Percentiles rank a stretch among this genome's conserved stretches.
phyloP scores from a whole-genome alignment of 805 yeast genomes.

The Myxozyma monticola region DNA sequence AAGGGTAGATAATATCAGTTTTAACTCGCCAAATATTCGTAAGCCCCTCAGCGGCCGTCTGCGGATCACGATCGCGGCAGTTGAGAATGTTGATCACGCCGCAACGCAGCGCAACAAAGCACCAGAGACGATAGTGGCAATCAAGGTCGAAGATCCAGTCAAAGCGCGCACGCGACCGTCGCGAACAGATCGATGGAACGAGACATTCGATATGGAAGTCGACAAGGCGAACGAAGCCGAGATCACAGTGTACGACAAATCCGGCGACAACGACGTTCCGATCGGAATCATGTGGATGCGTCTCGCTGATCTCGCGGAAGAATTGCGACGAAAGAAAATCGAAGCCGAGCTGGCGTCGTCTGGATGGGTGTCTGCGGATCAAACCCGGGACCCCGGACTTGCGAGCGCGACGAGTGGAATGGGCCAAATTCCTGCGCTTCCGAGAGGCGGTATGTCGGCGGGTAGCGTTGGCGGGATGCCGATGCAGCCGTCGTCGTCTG shows the following conservation, averaged over 20 bases:
- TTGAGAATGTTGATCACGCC: constrained; percentile 89
- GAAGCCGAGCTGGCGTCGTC: constrained; percentile 66
- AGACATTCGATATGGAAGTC: constrained; percentile 74
- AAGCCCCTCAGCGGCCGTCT: constrained; percentile 82
- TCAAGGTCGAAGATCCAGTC: constrained; percentile 87
- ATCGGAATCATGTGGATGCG: constrained; percentile 93
- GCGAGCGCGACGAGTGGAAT: constrained; percentile 1
- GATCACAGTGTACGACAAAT: constrained; percentile 78
- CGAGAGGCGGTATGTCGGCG: neutral
- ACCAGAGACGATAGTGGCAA: constrained; percentile 73
- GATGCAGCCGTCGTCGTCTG: neutral
- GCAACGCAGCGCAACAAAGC: constrained; percentile 70
- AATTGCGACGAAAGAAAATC: constrained; percentile 84
- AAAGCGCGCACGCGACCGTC: constrained; percentile 73
- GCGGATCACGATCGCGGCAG: constrained; percentile 67
- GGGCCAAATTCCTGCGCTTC: neutral
- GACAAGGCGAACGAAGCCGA: constrained; percentile 93
- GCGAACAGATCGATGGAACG: constrained; percentile 79
- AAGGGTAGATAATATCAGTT: constrained; percentile 47
- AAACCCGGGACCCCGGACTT: constrained; percentile 12
- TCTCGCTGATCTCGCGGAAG: constrained; percentile 89
- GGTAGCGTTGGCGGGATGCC: neutral
- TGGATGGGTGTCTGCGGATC: constrained; percentile 86
- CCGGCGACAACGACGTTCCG: constrained; percentile 62
- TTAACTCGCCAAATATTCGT: constrained; percentile 69